Percentiles rank a stretch among this genome's conserved stretches.
phyloP scores from a whole-genome alignment of 345 rosid genomes.

The Eucalyptus cloeziana region DNA sequence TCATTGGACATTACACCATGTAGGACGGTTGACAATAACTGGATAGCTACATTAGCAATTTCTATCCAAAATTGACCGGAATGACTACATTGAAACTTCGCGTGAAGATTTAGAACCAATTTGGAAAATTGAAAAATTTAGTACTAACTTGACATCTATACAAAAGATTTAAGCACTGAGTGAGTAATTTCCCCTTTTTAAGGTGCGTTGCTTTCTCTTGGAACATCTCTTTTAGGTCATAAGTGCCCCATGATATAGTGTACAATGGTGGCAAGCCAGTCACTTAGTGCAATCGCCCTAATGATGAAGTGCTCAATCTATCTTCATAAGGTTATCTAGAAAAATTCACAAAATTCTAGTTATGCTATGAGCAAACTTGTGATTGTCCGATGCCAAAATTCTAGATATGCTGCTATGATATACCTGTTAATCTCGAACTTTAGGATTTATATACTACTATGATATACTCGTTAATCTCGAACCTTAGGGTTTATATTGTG shows the following conservation, averaged over 20 bases:
- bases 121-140: not conserved
- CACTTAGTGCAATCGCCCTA: not conserved
- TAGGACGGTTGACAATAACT: not conserved
- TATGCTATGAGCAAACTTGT: not conserved
- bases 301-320: not conserved
- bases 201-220: not conserved
- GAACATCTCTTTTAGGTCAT: not conserved
- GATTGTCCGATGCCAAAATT: not conserved
- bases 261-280: not conserved
- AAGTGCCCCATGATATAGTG: not conserved
- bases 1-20: not conserved
- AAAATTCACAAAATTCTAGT: not conserved
- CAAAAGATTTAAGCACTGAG: not conserved
- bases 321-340: not conserved
- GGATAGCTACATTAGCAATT: not conserved
- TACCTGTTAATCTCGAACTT: not conserved
- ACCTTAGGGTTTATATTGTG: not conserved
- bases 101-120: not conserved
- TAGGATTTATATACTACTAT: not conserved
- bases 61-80: rapidly evolving
- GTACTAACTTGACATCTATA: no score
- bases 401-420: not conserved
- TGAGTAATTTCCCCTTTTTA: not conserved
- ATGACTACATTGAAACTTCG: not conserved
- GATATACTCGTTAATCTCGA: not conserved